phyloP scores from a whole-genome alignment of 257 asterid genomes.

The Capsicum pubescens region DNA sequence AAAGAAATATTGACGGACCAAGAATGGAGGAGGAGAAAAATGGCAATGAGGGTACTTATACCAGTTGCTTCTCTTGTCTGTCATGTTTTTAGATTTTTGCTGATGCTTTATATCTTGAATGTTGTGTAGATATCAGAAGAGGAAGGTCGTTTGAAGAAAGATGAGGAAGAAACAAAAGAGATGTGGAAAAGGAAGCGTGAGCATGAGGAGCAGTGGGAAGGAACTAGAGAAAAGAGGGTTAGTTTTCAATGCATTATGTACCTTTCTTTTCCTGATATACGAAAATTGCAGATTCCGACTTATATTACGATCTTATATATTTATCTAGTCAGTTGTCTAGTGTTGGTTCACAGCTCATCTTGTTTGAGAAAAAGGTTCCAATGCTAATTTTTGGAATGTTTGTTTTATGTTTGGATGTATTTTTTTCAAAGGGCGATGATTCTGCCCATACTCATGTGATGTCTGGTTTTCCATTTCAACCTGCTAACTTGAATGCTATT shows the following conservation, averaged over 20 bases:
- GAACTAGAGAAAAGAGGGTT: slow-evolving; percentile 96
- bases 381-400: not conserved
- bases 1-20: slow-evolving; percentile 94
- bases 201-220: slow-evolving; percentile 99
- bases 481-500: not conserved
- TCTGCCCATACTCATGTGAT: not conserved
- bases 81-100: not conserved
- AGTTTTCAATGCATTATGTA: slow-evolving; percentile 34
- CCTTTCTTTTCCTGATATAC: not conserved
- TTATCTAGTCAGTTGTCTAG: not conserved
- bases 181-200: slow-evolving; percentile 98
- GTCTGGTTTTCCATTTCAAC: slow-evolving; percentile 4
- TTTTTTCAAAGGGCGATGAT: not conserved
- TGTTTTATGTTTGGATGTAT: not conserved
- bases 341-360: slow-evolving; percentile 11
- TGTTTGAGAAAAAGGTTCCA: not conserved
- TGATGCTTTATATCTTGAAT: not conserved
- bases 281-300: not conserved
- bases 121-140: slow-evolving; percentile 86
- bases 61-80: slow-evolving; percentile 24
- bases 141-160: slow-evolving; percentile 99
- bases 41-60: slow-evolving; percentile 89
- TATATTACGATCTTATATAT: not conserved
- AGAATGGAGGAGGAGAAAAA: slow-evolving; percentile 99
- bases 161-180: slow-evolving; percentile 97